phyloP scores from a whole-genome alignment of 2,329 filamentous ascomycete species.

The Botryosphaeria dothidea region DNA sequence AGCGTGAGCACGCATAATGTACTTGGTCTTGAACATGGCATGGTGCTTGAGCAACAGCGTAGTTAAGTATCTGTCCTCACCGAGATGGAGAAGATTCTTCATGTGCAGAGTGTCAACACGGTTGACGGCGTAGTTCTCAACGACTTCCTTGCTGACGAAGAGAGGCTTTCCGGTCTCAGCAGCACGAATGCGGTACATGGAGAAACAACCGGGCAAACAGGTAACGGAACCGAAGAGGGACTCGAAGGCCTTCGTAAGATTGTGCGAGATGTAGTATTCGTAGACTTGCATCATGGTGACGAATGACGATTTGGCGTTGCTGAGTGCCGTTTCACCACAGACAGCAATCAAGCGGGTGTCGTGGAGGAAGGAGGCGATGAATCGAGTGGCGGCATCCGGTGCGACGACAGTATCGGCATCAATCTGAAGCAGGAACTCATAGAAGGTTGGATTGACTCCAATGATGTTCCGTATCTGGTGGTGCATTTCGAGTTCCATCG shows the following conservation, averaged over 20 bases:
- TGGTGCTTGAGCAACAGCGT: slow-evolving; percentile 92
- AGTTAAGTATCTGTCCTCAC: slow-evolving; percentile 96
- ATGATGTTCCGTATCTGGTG: slow-evolving; percentile 99
- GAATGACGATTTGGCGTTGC: slow-evolving; percentile 89
- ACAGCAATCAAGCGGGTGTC: slow-evolving; percentile 92
- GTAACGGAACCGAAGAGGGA: slow-evolving; percentile 96
- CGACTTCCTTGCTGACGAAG: slow-evolving; percentile 90
- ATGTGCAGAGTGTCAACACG: slow-evolving; percentile 97
- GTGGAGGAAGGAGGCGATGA: slow-evolving; percentile 86
- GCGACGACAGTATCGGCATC: slow-evolving; percentile 96
- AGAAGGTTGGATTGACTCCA: slow-evolving; percentile 96
- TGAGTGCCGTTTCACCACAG: slow-evolving; percentile 91
- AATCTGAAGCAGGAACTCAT: slow-evolving; percentile 95
- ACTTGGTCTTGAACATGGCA: slow-evolving; percentile 96
- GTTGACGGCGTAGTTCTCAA: slow-evolving; percentile 85
- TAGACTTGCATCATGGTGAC: slow-evolving; percentile 99
- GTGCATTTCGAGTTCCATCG: slow-evolving; percentile 95
- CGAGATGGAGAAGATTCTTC: slow-evolving; percentile 96
- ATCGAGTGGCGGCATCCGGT: slow-evolving; percentile 83
- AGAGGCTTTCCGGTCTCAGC: slow-evolving; percentile 93
- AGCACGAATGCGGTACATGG: slow-evolving; percentile 96
- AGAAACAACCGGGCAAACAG: slow-evolving; percentile 97
- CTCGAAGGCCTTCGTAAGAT: slow-evolving; percentile 94
- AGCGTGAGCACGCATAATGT: slow-evolving; percentile 85
- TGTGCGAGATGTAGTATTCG: slow-evolving; percentile 99